phyloP scores from a whole-genome alignment of 352 stramenopile genomes.

The Pilasporangium apinafurcum region DNA sequence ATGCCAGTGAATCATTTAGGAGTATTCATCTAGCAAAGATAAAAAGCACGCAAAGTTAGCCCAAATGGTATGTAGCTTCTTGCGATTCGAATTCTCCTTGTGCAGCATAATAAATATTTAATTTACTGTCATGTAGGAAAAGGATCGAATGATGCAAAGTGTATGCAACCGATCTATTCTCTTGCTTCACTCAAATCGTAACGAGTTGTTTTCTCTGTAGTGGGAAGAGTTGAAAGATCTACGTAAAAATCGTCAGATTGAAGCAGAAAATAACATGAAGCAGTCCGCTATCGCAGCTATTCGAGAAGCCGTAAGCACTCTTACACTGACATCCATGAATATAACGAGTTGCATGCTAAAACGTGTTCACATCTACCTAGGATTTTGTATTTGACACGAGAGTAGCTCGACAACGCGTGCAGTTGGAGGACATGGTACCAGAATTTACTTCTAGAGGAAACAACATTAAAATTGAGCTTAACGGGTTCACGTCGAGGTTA shows the following conservation, averaged over 20 bases:
- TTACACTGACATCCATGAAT: not conserved
- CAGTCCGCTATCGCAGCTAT: constrained; percentile 29
- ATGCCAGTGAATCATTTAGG: too few relatives aligned
- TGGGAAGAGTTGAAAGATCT: constrained; percentile 37
- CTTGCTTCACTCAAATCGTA: too few relatives aligned
- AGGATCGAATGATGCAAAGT: constrained; percentile 26
- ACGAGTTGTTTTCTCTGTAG: constrained; percentile 8
- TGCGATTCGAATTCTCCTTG: too few relatives aligned
- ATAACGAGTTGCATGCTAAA: not conserved
- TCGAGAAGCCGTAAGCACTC: constrained; percentile 15
- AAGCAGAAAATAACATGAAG: constrained; percentile 20
- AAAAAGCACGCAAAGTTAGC: too few relatives aligned
- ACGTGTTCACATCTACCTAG: constrained; percentile 7
- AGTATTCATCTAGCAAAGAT: too few relatives aligned
- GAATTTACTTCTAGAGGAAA: constrained; percentile 54
- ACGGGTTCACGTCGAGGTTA: constrained; percentile 74
- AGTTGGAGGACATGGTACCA: constrained; percentile 47
- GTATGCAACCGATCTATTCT: constrained; percentile 9
- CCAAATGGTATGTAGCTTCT: too few relatives aligned
- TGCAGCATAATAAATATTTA: too few relatives aligned
- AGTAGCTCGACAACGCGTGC: constrained; percentile 37
- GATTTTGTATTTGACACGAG: constrained; percentile 43
- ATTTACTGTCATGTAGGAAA: constrained; percentile 12
- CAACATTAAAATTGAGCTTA: constrained; percentile 59
- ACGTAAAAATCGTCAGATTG: constrained; percentile 17